A percentile compares a stretch with the other conserved stretches of the same genome.
These are phyloP conservation scores for Populus hybrid DNA, from an alignment of 441 rosid genomes.

Conservation along the genomic window DNA sequence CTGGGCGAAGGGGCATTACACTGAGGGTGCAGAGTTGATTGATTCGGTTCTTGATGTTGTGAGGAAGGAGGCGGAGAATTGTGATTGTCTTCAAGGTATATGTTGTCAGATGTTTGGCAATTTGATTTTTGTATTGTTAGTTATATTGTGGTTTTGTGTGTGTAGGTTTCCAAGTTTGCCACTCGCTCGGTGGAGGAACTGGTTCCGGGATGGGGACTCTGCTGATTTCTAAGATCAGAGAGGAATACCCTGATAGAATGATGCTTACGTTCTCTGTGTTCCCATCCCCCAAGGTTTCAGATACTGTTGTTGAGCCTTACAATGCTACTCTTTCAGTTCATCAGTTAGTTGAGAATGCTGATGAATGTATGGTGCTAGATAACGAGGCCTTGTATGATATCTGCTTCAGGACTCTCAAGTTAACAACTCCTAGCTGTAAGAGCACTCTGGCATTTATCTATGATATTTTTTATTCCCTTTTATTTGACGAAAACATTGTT, in stretches of 20 bases:
- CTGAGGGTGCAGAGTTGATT: slow-evolving; percentile 24
- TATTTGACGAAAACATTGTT: neutral
- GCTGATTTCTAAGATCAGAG: slow-evolving; percentile 24
- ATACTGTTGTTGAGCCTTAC: slow-evolving; percentile 38
- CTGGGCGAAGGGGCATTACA: slow-evolving; percentile 25
- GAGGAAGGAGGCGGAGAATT: slow-evolving; percentile 23
- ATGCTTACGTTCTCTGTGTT: slow-evolving; percentile 26
- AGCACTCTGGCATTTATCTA: neutral
- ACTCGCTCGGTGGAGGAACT: slow-evolving; percentile 43
- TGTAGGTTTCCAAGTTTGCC: slow-evolving; percentile 39
- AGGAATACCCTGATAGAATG: slow-evolving; percentile 25
- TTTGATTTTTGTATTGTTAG: neutral
- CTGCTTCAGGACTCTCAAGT: slow-evolving; percentile 25
- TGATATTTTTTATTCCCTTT: neutral
- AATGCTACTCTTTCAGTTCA: slow-evolving; percentile 35
- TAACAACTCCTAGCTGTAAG: slow-evolving; percentile 28
- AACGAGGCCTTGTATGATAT: slow-evolving; percentile 26
- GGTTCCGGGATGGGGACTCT: slow-evolving; percentile 32
- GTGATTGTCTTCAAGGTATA: slow-evolving; percentile 39
- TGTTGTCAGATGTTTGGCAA: neutral
- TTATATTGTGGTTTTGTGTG: neutral
- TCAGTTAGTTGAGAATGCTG: slow-evolving; percentile 34
- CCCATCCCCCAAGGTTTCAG: slow-evolving; percentile 24
- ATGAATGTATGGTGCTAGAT: slow-evolving; percentile 32
- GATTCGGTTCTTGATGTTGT: slow-evolving; percentile 25